Evolutionary conservation across 805 yeast species (phyloP).

Genomic region (Candida alai): DNA sequence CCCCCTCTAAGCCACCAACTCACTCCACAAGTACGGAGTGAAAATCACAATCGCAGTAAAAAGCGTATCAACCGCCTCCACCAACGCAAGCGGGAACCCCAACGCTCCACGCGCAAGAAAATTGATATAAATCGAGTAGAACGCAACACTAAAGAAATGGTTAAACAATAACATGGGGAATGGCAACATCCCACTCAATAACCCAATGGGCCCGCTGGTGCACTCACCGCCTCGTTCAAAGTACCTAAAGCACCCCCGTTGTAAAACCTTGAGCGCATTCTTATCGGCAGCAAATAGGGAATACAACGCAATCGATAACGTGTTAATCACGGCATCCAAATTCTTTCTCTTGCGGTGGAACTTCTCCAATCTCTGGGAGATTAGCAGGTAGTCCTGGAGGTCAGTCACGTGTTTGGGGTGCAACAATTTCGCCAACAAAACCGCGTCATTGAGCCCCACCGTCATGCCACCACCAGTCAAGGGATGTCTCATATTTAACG

Average conservation of each 20-base stretch:
- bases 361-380: slow-evolving; percentile 53
- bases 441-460: slow-evolving; percentile 87
- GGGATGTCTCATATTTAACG: slow-evolving; percentile 97
- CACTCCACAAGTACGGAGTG: slow-evolving; percentile 68
- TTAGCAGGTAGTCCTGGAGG: slow-evolving; percentile 53
- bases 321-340: slow-evolving; percentile 81
- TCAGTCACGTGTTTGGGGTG: slow-evolving; percentile 50
- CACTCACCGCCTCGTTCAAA: slow-evolving; percentile 82
- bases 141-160: slow-evolving; percentile 89
- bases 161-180: slow-evolving; percentile 69
- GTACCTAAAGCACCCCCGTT: slow-evolving; percentile 84
- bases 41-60: slow-evolving; percentile 74
- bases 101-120: slow-evolving; percentile 58
- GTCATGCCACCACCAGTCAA: slow-evolving; percentile 99
- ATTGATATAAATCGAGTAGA: slow-evolving; percentile 73
- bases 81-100: slow-evolving; percentile 67
- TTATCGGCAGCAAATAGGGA: slow-evolving; percentile 86
- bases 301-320: slow-evolving; percentile 86
- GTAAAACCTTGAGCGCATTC: slow-evolving; percentile 61
- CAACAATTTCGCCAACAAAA: slow-evolving; percentile 59
- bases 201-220: slow-evolving; percentile 72
- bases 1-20: slow-evolving; percentile 25
- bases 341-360: slow-evolving; percentile 79
- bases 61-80: slow-evolving; percentile 65
- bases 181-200: slow-evolving; percentile 79